Evolutionary conservation across 2,329 filamentous ascomycete species (phyloP).

Genomic region (Geosmithia morbida): DNA sequence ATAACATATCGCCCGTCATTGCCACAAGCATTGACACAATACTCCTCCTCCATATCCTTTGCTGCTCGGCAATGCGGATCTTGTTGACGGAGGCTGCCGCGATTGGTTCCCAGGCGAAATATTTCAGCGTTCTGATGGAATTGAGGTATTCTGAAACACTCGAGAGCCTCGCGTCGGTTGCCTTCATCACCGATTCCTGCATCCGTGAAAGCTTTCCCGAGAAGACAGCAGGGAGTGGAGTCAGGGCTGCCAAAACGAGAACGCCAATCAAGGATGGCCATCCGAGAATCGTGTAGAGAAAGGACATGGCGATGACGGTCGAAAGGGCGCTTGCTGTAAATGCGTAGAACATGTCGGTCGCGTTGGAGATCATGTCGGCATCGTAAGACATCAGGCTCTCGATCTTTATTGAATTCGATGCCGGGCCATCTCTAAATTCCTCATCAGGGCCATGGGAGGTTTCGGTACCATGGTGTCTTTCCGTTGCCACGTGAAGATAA

Average conservation of each 20-base stretch:
- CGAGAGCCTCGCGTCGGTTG: no score
- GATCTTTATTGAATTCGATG: background rate
- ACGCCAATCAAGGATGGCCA: background rate
- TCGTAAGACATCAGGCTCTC: background rate
- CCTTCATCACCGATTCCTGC: no score
- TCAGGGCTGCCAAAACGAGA: background rate
- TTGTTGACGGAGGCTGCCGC: background rate
- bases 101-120: background rate
- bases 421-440: no score
- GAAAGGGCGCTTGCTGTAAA: background rate
- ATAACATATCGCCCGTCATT: no score
- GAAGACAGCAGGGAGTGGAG: background rate
- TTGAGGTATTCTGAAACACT: background rate
- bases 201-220: no score
- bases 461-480: no score
- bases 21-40: no score
- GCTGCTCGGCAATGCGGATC: background rate
- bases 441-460: no score
- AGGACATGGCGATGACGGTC: background rate
- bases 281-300: background rate
- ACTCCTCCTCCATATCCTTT: no score
- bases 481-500: no score
- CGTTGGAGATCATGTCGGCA: background rate
- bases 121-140: background rate
- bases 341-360: background rate